Evolutionary conservation across 202 grass and related monocot species (phyloP).

Genomic region (Schoenoplectus triqueter): DNA sequence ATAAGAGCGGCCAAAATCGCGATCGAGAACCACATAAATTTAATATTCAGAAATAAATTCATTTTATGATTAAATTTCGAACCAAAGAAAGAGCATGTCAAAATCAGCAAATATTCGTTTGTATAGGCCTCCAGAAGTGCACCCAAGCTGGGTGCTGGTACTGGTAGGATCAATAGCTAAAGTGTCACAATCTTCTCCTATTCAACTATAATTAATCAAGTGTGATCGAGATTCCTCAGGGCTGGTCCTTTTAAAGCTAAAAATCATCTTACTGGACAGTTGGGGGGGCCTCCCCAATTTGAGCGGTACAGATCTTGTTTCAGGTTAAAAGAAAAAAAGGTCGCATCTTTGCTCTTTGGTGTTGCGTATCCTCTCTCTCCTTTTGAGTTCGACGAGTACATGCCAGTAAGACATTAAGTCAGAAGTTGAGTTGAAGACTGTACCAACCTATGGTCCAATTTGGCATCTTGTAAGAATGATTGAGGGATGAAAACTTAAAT

Average conservation of each 20-base stretch:
- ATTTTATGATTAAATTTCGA: not conserved
- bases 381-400: not conserved
- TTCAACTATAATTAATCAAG: not conserved
- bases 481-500: not conserved
- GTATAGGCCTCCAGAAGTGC: constrained; percentile 30
- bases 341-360: not conserved
- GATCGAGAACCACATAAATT: too few species aligned
- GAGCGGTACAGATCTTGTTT: constrained; percentile 37
- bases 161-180: constrained; percentile 25
- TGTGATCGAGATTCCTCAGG: constrained; percentile 31
- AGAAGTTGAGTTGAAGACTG: constrained; percentile 20
- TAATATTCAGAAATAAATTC: not conserved
- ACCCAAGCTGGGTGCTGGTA: constrained; percentile 4
- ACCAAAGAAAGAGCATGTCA: constrained; percentile 33
- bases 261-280: constrained; percentile 15
- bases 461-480: constrained; percentile 13
- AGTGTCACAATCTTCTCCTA: not conserved
- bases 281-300: constrained; percentile 24
- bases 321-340: constrained; percentile 18
- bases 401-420: constrained; percentile 21
- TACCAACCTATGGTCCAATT: constrained; percentile 6
- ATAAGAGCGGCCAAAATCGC: too few species aligned
- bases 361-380: not conserved
- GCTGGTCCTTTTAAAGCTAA: constrained; percentile 22
- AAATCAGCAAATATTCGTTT: constrained; percentile 34